Evolutionary conservation across 202 grass and related monocot genomes (phyloP), one percentile per base, ranked within the genome.

Genomic region (Schoenoplectus tabernaemontani): DNA sequence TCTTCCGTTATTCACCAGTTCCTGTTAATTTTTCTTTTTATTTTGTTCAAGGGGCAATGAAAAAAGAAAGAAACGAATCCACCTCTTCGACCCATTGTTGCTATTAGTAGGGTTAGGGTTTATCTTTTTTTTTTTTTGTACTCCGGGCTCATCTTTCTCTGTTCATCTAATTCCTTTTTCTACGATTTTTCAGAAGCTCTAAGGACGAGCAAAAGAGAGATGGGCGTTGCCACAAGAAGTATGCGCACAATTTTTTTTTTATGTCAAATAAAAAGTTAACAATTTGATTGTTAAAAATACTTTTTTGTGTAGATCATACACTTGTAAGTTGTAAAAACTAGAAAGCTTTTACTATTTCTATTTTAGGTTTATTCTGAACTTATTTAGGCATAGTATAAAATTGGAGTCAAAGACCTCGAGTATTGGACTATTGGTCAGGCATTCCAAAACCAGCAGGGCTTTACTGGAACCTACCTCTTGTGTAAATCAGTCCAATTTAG

Each of bases 201-300:
- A 60, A 85, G 96, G 90, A 96, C 92, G 3, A 99, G 96, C 88
- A 99, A 99, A 73, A 87, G 92, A 57, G 96, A 99, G 68, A 99
- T 96, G 92, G 77, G 81, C 10, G 96, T 91, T 3, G 90, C 96
- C 60, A 99, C 90, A 22, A 78, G 96, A 85, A 90, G 96, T 99
- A 59, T 83, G 86, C 83, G 64, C 66, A 59, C 64, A 11, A 24
- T 24, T 66, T 0, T 16, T 12, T 8, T 2, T 64, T 2, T 76
- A 20, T 73, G 41, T 41, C 42, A 72, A 67, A n/a, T n/a, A n/a
- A n/a, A n/a, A n/a, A n/a, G n/a, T n/a, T 30, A 37, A 59, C 82
- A 57, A 57, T 59, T 81, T 34, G 22, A 10, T 15, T 0, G 24
- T 74, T 19, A 2, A 28, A 56, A 20, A 62, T 48, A 17, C 2